Percentiles rank a stretch among this genome's conserved stretches.
These are phyloP conservation scores for Leccinum aurantiacum DNA, from an alignment of 768 basidiomycete genomes.

Conservation along the genomic window DNA sequence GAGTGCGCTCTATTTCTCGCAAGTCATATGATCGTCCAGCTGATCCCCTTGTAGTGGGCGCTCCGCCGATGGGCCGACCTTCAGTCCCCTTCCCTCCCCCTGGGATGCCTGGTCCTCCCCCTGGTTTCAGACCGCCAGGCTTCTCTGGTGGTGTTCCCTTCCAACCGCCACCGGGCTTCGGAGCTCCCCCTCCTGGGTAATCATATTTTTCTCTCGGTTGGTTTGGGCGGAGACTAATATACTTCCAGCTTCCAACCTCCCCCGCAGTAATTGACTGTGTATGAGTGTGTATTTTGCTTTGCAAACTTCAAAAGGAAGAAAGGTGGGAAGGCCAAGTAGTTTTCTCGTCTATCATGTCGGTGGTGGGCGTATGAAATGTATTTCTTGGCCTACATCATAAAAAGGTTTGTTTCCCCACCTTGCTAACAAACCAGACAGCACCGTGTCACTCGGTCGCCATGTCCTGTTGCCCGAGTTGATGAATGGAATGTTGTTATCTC, in stretches of 20 bases:
- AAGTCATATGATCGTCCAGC: slow-evolving; percentile 17
- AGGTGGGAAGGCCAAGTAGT: slow-evolving; percentile 29
- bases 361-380: slow-evolving; percentile 28
- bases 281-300: slow-evolving; percentile 10
- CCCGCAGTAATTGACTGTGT: slow-evolving; percentile 35
- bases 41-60: slow-evolving; percentile 47
- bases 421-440: slow-evolving; percentile 26
- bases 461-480: slow-evolving; percentile 22
- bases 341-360: slow-evolving; percentile 21
- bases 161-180: slow-evolving; percentile 79
- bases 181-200: slow-evolving; percentile 83
- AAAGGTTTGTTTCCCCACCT: slow-evolving; percentile 30
- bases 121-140: slow-evolving; percentile 81
- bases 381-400: slow-evolving; percentile 17
- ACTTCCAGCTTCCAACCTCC: slow-evolving; percentile 47
- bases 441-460: slow-evolving; percentile 21
- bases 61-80: slow-evolving; percentile 61
- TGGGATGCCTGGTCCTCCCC: slow-evolving; percentile 57
- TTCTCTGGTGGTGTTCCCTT: slow-evolving; percentile 82
- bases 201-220: slow-evolving; percentile 20
- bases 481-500: slow-evolving; percentile 21
- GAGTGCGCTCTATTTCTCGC: slow-evolving; percentile 45
- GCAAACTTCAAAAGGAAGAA: slow-evolving; percentile 18
- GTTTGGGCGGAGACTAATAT: slow-evolving; percentile 7
- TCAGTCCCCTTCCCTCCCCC: slow-evolving; percentile 62